phyloP scores from a whole-genome alignment of 2,329 filamentous ascomycete species.

The Clarireedia hainanense region DNA sequence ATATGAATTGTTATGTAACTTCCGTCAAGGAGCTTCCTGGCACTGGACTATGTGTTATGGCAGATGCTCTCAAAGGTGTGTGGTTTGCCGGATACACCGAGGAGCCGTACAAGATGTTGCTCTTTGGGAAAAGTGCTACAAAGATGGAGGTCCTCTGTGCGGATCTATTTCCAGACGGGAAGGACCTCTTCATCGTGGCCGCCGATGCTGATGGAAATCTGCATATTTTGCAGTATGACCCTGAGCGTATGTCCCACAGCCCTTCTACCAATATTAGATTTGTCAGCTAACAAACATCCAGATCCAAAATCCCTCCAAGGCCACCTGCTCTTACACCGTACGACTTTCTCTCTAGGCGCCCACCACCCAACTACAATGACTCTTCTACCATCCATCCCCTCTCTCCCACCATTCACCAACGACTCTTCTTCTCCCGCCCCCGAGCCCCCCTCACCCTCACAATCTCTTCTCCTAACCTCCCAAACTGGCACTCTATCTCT shows the following conservation, averaged over 20 bases:
- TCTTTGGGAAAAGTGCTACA: constrained; percentile 81
- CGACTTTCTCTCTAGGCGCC: constrained; percentile 76
- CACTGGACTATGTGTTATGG: constrained; percentile 79
- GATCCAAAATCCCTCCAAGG: constrained; percentile 91
- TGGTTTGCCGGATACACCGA: constrained; percentile 97
- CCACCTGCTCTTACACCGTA: constrained; percentile 76
- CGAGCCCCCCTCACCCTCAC: constrained; percentile 30
- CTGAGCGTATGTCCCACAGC: constrained; percentile 61
- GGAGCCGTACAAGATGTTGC: constrained; percentile 90
- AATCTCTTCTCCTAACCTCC: constrained; percentile 60
- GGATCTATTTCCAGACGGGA: constrained; percentile 82
- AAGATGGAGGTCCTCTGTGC: constrained; percentile 71
- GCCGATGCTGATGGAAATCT: constrained; percentile 80
- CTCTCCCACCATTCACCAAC: constrained; percentile 38
- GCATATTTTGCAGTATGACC: constrained; percentile 88
- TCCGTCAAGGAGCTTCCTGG: constrained; percentile 75
- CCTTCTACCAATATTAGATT: background rate
- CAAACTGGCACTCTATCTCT: constrained; percentile 69
- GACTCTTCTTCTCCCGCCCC: constrained; percentile 27
- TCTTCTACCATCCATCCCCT: constrained; percentile 62
- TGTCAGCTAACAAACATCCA: constrained; percentile 30
- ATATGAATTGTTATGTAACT: constrained; percentile 90
- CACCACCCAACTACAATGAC: constrained; percentile 69
- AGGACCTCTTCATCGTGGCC: constrained; percentile 73
- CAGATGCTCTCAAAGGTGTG: constrained; percentile 84